Evolutionary conservation across 2,329 filamentous ascomycete species (phyloP).

Genomic region (Zasmidium cellare): DNA sequence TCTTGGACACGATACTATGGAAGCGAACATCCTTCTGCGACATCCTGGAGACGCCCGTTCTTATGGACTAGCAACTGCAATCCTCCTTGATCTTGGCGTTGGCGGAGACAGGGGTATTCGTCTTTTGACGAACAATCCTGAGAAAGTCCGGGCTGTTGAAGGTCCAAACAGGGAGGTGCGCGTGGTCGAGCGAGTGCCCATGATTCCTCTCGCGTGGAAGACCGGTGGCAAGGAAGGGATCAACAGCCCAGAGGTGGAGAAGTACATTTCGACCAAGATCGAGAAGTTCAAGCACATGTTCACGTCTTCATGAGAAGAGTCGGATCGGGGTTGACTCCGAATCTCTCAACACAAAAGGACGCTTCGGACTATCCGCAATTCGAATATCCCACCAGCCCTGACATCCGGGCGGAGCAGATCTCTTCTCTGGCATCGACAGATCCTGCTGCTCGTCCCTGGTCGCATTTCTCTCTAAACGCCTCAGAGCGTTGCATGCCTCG

Average conservation of each 20-base stretch:
- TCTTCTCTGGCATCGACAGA: no score
- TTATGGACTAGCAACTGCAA: conserved; percentile 94
- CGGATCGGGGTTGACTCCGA: no score
- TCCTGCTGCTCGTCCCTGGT: no score
- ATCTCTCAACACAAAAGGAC: no score
- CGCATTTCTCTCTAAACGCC: no score
- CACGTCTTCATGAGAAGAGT: conserved; percentile 9
- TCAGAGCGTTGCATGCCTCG: no score
- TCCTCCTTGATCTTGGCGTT: conserved; percentile 80
- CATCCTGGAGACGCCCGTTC: conserved; percentile 94
- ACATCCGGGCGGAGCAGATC: no score
- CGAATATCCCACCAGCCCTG: no score
- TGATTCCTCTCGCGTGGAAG: conserved; percentile 94
- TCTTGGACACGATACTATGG: conserved; percentile 93
- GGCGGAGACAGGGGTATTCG: conserved; percentile 70
- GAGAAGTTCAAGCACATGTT: conserved; percentile 57
- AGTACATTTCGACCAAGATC: conserved; percentile 87
- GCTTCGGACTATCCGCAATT: no score
- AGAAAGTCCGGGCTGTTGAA: conserved; percentile 93
- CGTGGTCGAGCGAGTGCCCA: conserved; percentile 86
- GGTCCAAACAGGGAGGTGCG: conserved; percentile 84
- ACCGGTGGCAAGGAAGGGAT: conserved; percentile 76
- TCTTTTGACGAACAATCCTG: conserved; percentile 92
- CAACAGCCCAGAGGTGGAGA: conserved; percentile 83
- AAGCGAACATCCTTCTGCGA: conserved; percentile 85